Evolutionary conservation across 1,139 yeast species (phyloP), one percentile per base, ranked within the genome.

Genomic region (Diutina rugosa): DNA sequence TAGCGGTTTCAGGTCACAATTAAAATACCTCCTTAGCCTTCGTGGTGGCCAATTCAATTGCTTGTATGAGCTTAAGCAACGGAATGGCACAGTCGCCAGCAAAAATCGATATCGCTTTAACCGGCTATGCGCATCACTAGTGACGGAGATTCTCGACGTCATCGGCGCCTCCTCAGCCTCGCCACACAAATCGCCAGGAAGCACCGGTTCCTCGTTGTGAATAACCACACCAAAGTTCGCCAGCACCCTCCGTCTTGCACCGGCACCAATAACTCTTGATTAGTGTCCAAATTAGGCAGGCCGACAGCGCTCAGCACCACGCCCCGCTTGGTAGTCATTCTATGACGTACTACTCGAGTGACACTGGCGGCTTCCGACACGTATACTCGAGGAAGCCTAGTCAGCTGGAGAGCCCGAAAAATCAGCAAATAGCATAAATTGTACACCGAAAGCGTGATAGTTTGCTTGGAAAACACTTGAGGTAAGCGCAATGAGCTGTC

Each of bases 351-450:
- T 59, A 80, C 67, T 61, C 76, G 79, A 29, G 78, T 71, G 9
- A 79, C 78, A 6, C 59, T 58, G 14, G 62, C 62, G 51, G 74
- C 72, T 63, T 85, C 90, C 59, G 81, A 82, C 45, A 82, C 71
- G 63, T 81, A 85, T 10, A 89, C 81, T 51, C 76, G 68, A 1
- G 98, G 98, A 32, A 91, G 72, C 59, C 72, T 71, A 1, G 86
- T 79, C 56, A 78, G 73, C 55, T 76, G 68, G 58, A 91, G 71
- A 1, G 96, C 95, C 35, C 79, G 73, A 18, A 87, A 65, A 44
- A 89, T 69, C 3, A 93, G 80, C n/a, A 38, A 80, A 80, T 90
- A 87, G 57, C 90, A 86, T 26, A 86, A 71, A 64, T 90, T 97
- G 64, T 82, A 84, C 41, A 88, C 72, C 3, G 97, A 95, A 0